These are phyloP conservation scores for Arbutus unedo DNA, from an alignment of 148 eudicot species.

Conservation along the genomic window DNA sequence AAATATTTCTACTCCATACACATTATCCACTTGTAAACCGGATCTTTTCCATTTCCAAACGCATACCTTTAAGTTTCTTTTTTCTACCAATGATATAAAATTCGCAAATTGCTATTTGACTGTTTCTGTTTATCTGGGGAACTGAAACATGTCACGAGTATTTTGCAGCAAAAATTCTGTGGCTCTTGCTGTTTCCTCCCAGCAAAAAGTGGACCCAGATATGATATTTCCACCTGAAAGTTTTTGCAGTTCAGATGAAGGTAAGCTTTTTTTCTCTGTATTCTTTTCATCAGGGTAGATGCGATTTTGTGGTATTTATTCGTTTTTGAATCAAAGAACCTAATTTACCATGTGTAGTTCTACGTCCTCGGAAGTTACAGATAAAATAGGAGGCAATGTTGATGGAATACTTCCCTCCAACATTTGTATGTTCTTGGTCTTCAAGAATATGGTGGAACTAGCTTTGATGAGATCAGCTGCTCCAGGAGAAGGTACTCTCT, in stretches of 20 bases:
- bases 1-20: neutral
- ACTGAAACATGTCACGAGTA: neutral
- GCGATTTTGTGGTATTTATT: neutral
- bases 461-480: slow-evolving; percentile 1
- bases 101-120: neutral
- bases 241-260: slow-evolving; percentile 78
- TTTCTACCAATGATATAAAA: neutral
- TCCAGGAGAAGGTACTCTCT: slow-evolving; percentile 14
- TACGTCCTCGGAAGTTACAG: slow-evolving; percentile 52
- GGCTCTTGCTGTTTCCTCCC: slow-evolving; percentile 47
- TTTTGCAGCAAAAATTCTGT: slow-evolving; percentile 67
- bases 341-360: slow-evolving; percentile 42
- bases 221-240: slow-evolving; percentile 61
- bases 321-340: slow-evolving; percentile 10
- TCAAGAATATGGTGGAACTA: slow-evolving; percentile 8
- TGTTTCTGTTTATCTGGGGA: neutral
- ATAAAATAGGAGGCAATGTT: slow-evolving; percentile 21
- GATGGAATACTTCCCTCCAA: neutral
- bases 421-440: slow-evolving; percentile 13
- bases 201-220: slow-evolving; percentile 54
- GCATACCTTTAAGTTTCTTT: neutral
- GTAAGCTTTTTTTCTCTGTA: slow-evolving; percentile 27
- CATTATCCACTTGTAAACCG: neutral
- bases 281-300: neutral
- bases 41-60: neutral